Evolutionary conservation across 768 basidiomycete species (phyloP).

Genomic region (Kwoniella botswanensis): DNA sequence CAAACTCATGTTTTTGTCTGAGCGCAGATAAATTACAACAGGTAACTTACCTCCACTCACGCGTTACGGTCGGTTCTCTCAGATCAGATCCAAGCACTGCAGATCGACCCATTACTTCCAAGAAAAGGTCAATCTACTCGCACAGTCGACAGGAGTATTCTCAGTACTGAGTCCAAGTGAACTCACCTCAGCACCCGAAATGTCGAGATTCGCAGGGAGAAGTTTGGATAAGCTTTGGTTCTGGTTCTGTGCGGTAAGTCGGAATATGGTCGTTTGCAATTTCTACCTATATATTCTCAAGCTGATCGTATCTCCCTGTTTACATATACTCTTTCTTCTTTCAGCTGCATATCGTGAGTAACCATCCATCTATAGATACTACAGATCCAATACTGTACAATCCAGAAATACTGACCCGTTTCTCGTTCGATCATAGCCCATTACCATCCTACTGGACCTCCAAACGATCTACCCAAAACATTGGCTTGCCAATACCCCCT

Average conservation of each 20-base stretch:
- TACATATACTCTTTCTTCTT: neutral
- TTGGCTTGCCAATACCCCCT: constrained; percentile 62
- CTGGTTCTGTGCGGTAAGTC: constrained; percentile 68
- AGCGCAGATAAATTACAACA: too few relatives aligned
- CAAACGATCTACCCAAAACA: constrained; percentile 65
- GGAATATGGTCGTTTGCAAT: neutral
- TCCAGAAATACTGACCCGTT: neutral
- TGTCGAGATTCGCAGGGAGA: constrained; percentile 36
- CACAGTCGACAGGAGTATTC: too few relatives aligned
- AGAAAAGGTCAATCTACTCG: too few relatives aligned
- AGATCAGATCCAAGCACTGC: too few relatives aligned
- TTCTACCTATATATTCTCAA: neutral
- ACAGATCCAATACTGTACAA: too few relatives aligned
- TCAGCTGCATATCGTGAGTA: constrained; percentile 67
- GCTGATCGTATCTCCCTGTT: neutral
- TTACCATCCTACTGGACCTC: constrained; percentile 72
- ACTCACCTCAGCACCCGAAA: neutral
- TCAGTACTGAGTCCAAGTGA: neutral
- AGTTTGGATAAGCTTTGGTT: constrained; percentile 65
- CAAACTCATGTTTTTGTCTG: too few relatives aligned
- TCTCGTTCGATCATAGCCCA: constrained; percentile 56
- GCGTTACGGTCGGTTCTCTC: too few relatives aligned
- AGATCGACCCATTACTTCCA: too few relatives aligned
- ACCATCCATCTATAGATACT: neutral
- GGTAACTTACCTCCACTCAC: too few relatives aligned